phyloP scores from a whole-genome alignment of 306 rosid species.

The Cicer arietinum region DNA sequence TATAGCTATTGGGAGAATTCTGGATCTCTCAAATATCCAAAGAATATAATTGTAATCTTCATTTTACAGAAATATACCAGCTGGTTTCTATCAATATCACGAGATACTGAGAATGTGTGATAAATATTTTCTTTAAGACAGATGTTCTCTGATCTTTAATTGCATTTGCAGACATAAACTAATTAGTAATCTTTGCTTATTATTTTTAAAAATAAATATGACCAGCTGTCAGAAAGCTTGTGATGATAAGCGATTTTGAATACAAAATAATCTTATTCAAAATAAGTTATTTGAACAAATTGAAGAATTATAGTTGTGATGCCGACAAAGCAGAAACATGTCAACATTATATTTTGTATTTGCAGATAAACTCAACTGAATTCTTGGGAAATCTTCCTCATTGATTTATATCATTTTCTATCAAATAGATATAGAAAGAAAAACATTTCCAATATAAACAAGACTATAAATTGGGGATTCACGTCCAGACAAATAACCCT shows the following conservation, averaged over 20 bases:
- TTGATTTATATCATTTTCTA: background rate
- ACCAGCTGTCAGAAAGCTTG: background rate
- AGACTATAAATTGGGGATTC: constrained; percentile 15
- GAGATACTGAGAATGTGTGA: constrained; percentile 22
- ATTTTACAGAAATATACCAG: too few species aligned
- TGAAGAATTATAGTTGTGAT: constrained; percentile 26
- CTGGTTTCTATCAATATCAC: background rate
- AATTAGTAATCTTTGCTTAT: constrained; percentile 10
- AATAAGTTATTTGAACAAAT: constrained; percentile 11
- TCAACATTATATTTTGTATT: constrained; percentile 17
- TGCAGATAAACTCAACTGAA: constrained; percentile 14
- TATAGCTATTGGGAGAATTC: too few species aligned
- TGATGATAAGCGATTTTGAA: background rate
- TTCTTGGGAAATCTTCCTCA: constrained; percentile 26
- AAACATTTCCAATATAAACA: background rate
- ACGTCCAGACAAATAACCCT: background rate
- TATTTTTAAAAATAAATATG: background rate
- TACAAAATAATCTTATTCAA: background rate
- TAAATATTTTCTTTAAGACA: constrained; percentile 25
- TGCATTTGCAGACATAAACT: constrained; percentile 22
- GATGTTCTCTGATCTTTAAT: constrained; percentile 12
- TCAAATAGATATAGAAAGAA: constrained; percentile 14
- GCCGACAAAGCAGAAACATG: constrained; percentile 23
- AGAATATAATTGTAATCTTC: too few species aligned
- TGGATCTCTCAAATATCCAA: too few species aligned